Evolutionary conservation across 2,329 filamentous ascomycete genomes (phyloP).

Genomic region (Pseudogymnoascus sp.): DNA sequence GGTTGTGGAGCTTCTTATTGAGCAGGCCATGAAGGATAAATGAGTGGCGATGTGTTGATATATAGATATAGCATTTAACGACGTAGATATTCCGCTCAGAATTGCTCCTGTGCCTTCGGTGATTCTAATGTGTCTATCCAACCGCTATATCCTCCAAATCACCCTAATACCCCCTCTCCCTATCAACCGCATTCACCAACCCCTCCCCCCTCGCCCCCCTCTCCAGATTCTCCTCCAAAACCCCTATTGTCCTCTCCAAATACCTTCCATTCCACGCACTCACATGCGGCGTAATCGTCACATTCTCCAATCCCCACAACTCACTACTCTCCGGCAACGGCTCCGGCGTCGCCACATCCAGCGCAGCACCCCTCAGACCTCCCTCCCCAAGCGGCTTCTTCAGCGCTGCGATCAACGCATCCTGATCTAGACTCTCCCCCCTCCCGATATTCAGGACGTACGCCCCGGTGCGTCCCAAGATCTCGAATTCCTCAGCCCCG

Average conservation of each 20-base stretch:
- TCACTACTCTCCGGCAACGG: conserved; percentile 52
- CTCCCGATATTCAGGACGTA: conserved; percentile 58
- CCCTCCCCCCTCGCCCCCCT: conserved; percentile 42
- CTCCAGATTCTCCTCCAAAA: conserved; percentile 50
- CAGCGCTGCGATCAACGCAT: conserved; percentile 49
- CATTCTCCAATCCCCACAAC: conserved; percentile 55
- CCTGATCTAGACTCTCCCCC: conserved; percentile 52
- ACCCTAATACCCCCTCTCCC: conserved; percentile 50
- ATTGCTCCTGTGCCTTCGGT: background rate
- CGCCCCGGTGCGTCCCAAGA: conserved; percentile 34
- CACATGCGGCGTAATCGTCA: conserved; percentile 57
- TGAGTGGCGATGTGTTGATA: background rate
- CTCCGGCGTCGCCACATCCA: conserved; percentile 63
- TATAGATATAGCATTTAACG: background rate
- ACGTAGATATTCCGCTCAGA: background rate
- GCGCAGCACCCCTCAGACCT: conserved; percentile 50
- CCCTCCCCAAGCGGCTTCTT: conserved; percentile 31
- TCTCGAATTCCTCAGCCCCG: conserved; percentile 31
- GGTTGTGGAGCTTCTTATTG: background rate
- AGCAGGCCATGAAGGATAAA: conserved; percentile 6
- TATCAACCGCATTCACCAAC: conserved; percentile 54
- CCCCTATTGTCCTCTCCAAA: conserved; percentile 46
- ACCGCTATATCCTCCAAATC: background rate
- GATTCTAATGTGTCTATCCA: background rate
- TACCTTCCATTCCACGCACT: conserved; percentile 49